Evolutionary conservation across 1,284 basidiomycete species (phyloP).

Genomic region (Rhodotorula sp.): DNA sequence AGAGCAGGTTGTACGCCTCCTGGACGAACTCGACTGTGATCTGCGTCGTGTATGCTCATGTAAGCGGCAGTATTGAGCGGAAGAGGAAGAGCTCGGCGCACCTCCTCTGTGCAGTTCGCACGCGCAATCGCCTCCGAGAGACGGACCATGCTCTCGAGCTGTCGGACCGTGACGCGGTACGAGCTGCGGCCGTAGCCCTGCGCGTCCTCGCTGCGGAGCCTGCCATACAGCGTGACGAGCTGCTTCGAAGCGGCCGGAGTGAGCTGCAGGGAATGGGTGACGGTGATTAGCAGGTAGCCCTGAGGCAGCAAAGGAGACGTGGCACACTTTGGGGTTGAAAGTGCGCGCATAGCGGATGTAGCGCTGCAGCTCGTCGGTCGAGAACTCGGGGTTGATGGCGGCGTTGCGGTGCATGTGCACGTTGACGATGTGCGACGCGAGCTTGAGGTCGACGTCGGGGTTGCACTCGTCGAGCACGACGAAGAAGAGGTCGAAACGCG

Average conservation of each 20-base stretch:
- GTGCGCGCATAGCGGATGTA: conserved; percentile 97
- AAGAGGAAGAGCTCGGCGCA: conserved; percentile 48
- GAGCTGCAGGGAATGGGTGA: conserved; percentile 59
- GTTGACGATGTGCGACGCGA: conserved; percentile 96
- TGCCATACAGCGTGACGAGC: conserved; percentile 93
- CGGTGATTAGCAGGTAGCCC: conserved; percentile 2
- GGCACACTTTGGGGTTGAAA: conserved; percentile 85
- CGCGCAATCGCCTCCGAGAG: conserved; percentile 95
- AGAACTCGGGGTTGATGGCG: conserved; percentile 93
- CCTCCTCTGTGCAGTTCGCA: conserved; percentile 89
- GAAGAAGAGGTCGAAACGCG: conserved; percentile 97
- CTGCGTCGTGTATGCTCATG: conserved; percentile 53
- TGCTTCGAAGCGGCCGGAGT: conserved; percentile 89
- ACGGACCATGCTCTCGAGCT: conserved; percentile 96
- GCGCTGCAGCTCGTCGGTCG: conserved; percentile 91
- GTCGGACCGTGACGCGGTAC: conserved; percentile 93
- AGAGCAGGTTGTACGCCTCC: conserved; percentile 89
- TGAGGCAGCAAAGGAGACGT: conserved; percentile 4
- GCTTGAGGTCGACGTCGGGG: conserved; percentile 85
- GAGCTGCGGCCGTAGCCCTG: conserved; percentile 84
- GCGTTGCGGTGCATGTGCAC: conserved; percentile 94
- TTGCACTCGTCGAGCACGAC: conserved; percentile 98
- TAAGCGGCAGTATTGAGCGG: not conserved
- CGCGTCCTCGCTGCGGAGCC: conserved; percentile 87
- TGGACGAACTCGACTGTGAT: conserved; percentile 91